These are phyloP conservation scores for Corymbia maculata DNA, from an alignment of 345 rosid genomes.

Conservation along the genomic window DNA sequence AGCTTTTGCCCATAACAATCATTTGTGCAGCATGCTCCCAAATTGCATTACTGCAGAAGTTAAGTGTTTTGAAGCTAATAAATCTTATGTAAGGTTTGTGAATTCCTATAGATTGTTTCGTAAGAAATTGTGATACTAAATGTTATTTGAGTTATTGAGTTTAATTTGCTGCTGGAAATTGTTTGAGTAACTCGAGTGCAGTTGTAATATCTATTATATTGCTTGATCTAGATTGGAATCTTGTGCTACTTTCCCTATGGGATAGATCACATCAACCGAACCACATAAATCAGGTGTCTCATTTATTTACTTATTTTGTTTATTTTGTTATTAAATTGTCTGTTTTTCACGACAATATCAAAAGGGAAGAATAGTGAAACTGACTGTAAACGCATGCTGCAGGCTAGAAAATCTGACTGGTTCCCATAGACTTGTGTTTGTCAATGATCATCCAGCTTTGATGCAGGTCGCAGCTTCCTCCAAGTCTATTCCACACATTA, in stretches of 20 bases:
- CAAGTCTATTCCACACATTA: slow-evolving; percentile 11
- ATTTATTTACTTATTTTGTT: neutral
- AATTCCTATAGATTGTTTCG: no score
- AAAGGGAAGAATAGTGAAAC: neutral
- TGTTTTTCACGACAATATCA: neutral
- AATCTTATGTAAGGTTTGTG: neutral
- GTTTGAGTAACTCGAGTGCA: rapidly evolving
- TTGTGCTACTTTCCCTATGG: rapidly evolving
- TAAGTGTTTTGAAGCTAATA: neutral
- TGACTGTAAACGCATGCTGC: neutral
- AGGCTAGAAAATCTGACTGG: neutral
- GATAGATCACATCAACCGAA: rapidly evolving
- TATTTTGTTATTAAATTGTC: neutral
- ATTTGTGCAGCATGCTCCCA: neutral
- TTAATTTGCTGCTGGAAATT: rapidly evolving
- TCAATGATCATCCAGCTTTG: neutral
- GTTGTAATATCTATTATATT: rapidly evolving
- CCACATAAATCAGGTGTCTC: rapidly evolving
- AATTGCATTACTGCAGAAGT: neutral
- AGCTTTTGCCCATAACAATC: neutral
- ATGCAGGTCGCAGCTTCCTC: neutral
- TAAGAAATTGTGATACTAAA: rapidly evolving
- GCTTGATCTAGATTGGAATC: rapidly evolving
- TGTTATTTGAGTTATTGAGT: no score
- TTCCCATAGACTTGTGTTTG: neutral